Base-by-base conservation (phyloP, 2,329 filamentous ascomycete genomes). In the Exserohilum rostratum region DNA sequence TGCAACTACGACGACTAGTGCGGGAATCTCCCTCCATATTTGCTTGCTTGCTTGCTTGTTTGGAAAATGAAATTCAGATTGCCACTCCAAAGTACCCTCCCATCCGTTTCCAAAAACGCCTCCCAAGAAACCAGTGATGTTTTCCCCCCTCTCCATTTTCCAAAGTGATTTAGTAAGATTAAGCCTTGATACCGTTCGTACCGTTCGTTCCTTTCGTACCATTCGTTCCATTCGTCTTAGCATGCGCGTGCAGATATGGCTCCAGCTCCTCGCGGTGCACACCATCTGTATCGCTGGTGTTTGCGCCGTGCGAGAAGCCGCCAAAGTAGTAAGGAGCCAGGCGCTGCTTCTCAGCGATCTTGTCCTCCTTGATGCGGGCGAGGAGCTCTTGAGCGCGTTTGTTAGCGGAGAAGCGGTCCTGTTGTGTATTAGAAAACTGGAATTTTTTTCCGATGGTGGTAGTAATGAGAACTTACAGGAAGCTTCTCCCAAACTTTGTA, bases 401-500 rank as follows among this genome's bases (percentile, higher is more conserved):
- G 53, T 76, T 75, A 35, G 66, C 59, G 6, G 71, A 75, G 50
- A 76, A 76, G 17, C 70, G 68, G 54, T 76, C 73, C 70, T 72
- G 20, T 17, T 17, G n/a, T 9, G 6, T 7, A 13, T 48, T 40
- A 48, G 46, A n/a, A n/a, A n/a, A n/a, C n/a, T n/a, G n/a, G n/a
- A n/a, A n/a, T n/a, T n/a, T n/a, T n/a, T n/a, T n/a, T n/a, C n/a
- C n/a, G n/a, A n/a, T n/a, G n/a, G n/a, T n/a, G n/a, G n/a, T n/a
- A n/a, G n/a, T n/a, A n/a, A n/a, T n/a, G n/a, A n/a, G n/a, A n/a
- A 7, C 68, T 53, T 67, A 72, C 70, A 0, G 73, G 72, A 44
- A 76, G 61, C 17, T 64, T 69, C 33, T 76, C 70, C 73, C 73
- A 76, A 12, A 75, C 73, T 44, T 68, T 74, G 46, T 73, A 73